These are phyloP conservation scores for Fusarium sp. DNA, from an alignment of 2,329 filamentous ascomycete species.

Conservation along the genomic window DNA sequence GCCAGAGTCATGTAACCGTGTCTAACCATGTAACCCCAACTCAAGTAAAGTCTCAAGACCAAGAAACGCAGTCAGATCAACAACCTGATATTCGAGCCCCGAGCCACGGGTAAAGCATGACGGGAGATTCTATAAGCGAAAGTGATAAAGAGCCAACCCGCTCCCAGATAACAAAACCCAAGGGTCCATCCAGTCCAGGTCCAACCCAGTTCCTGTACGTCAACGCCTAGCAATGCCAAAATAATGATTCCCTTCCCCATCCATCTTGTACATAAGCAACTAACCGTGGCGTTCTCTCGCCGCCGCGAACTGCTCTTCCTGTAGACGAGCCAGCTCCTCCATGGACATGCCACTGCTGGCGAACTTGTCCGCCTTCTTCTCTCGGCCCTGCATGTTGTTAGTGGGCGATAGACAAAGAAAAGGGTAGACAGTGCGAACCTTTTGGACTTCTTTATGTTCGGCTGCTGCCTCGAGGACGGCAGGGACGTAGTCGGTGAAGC, in stretches of 20 bases:
- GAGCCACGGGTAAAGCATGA: background rate
- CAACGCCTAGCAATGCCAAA: conserved; percentile 54
- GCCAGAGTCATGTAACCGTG: background rate
- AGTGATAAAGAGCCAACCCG: conserved; percentile 36
- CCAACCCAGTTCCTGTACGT: conserved; percentile 35
- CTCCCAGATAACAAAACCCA: conserved; percentile 29
- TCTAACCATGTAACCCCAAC: background rate
- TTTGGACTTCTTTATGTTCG: conserved; percentile 93
- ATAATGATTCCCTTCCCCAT: conserved; percentile 38
- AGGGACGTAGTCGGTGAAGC: conserved; percentile 91
- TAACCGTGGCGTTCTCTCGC: conserved; percentile 62
- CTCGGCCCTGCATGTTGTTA: conserved; percentile 75
- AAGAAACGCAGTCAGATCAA: background rate
- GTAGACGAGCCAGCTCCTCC: conserved; percentile 88
- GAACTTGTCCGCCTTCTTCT: conserved; percentile 98
- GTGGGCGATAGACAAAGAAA: conserved; percentile 51
- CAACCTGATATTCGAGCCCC: conserved; percentile 7
- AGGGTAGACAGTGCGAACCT: conserved; percentile 68
- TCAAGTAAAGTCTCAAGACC: background rate
- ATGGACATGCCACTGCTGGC: conserved; percentile 93
- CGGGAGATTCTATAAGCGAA: conserved; percentile 40
- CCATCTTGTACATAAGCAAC: conserved; percentile 17
- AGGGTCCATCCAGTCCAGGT: conserved; percentile 19
- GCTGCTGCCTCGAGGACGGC: conserved; percentile 88
- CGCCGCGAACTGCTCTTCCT: conserved; percentile 90